phyloP scores from a whole-genome alignment of 2,329 filamentous ascomycete species.

The Hymenoscyphus fraxineus region DNA sequence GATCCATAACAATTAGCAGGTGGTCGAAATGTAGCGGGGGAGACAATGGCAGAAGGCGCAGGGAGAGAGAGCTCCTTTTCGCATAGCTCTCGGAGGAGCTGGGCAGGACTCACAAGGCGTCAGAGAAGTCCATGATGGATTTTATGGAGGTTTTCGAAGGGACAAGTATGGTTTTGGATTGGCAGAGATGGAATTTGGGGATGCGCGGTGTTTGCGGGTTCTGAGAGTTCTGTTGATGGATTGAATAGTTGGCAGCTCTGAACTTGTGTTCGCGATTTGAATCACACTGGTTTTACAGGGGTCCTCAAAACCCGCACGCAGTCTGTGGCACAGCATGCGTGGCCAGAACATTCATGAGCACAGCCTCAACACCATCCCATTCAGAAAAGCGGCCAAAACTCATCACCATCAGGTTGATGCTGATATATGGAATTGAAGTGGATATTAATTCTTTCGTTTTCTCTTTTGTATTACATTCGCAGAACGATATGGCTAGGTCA shows the following conservation, averaged over 20 bases:
- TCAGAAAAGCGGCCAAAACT: neutral
- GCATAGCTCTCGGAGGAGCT: slow-evolving; percentile 15
- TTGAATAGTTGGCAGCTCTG: neutral
- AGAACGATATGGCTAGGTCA: neutral
- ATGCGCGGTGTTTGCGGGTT: neutral
- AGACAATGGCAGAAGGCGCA: slow-evolving; percentile 20
- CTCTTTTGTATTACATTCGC: too few relatives aligned
- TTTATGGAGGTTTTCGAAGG: slow-evolving; percentile 1
- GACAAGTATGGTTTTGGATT: neutral
- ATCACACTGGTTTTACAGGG: neutral
- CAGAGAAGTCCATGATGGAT: slow-evolving; percentile 78
- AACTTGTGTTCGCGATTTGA: neutral
- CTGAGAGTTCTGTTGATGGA: neutral
- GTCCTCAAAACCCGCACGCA: neutral
- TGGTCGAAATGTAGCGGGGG: slow-evolving; percentile 10
- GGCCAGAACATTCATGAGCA: neutral
- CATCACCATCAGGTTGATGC: neutral
- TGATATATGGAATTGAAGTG: neutral
- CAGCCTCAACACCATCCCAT: neutral
- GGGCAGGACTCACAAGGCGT: slow-evolving; percentile 70
- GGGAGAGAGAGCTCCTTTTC: slow-evolving; percentile 13
- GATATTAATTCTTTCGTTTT: neutral
- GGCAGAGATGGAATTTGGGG: neutral
- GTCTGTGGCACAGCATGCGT: neutral
- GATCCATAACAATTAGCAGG: slow-evolving; percentile 31